Conservation (phyloP, 345 rosid genomes). For the Arabidopsis thaliana region DNA sequence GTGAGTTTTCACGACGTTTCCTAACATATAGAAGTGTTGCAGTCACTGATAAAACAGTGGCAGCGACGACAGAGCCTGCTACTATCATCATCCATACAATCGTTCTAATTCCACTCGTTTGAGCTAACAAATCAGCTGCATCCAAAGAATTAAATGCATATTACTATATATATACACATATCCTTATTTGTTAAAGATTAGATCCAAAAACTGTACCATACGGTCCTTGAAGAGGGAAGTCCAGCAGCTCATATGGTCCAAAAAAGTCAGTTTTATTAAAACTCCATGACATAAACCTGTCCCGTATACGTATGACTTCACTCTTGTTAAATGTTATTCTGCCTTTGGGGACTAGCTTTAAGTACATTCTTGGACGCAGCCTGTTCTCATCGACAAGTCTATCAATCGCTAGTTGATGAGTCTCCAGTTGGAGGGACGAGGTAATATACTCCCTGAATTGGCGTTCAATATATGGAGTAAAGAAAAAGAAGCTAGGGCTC, state of each 20-base stretch:
- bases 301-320: conserved; percentile 65
- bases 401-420: conserved; percentile 63
- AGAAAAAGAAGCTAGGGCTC: conserved; percentile 86
- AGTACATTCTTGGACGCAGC: conserved; percentile 51
- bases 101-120: conserved; percentile 43
- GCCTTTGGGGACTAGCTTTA: conserved; percentile 40
- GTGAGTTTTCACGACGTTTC: conserved; percentile 45
- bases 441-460: conserved; percentile 60
- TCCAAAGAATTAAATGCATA: conserved; percentile 1
- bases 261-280: conserved; percentile 56
- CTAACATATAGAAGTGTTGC: conserved; percentile 51
- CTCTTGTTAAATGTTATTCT: conserved; percentile 45
- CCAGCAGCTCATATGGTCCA: conserved; percentile 91
- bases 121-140: conserved; percentile 2
- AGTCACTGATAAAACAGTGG: conserved; percentile 50
- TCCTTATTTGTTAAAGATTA: not conserved
- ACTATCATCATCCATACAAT: conserved; percentile 59
- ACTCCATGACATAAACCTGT: conserved; percentile 58
- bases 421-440: conserved; percentile 53
- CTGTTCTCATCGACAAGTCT: conserved; percentile 60
- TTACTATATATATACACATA: not conserved
- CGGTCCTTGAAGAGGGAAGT: conserved; percentile 76
- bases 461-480: conserved; percentile 52
- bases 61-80: conserved; percentile 52
- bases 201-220: conserved; percentile 52